phyloP scores from a whole-genome alignment of 192 early-diverging fungal genomes.

The Spizellomyces punctatus region DNA sequence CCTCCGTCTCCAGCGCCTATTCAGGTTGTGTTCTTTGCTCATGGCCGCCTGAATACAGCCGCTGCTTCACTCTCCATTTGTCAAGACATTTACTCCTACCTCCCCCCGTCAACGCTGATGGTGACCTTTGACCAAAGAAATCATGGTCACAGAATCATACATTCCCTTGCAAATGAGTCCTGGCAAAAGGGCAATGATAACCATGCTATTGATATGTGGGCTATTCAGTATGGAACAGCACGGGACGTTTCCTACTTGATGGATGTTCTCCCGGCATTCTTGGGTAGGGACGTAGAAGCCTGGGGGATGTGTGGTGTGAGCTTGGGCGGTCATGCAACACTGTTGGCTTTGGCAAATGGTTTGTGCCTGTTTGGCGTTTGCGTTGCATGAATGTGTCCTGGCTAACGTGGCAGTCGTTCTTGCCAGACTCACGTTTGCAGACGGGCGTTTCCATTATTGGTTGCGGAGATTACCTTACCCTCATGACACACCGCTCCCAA shows the following conservation, averaged over 20 bases:
- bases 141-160: conserved; percentile 50
- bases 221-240: conserved; percentile 46
- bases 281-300: conserved; percentile 33
- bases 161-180: conserved; percentile 33
- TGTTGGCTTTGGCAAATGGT: conserved; percentile 45
- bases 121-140: conserved; percentile 59
- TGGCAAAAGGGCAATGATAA: conserved; percentile 46
- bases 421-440: conserved; percentile 21
- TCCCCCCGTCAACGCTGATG: conserved; percentile 23
- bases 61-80: conserved; percentile 3
- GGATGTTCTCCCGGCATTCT: conserved; percentile 50
- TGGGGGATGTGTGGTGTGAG: conserved; percentile 56
- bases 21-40: conserved; percentile 25
- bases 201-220: conserved; percentile 33
- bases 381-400: neutral
- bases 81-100: neutral
- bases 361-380: neutral
- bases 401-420: neutral
- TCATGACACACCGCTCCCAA: conserved; percentile 30
- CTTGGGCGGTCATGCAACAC: conserved; percentile 56
- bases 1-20: neutral
- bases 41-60: conserved; percentile 13
- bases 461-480: conserved; percentile 38
- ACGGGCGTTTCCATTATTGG: conserved; percentile 33
- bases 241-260: conserved; percentile 50